Percentiles rank a stretch among this genome's conserved stretches.
phyloP scores from a whole-genome alignment of 805 yeast species.

The Saitoella complicata region DNA sequence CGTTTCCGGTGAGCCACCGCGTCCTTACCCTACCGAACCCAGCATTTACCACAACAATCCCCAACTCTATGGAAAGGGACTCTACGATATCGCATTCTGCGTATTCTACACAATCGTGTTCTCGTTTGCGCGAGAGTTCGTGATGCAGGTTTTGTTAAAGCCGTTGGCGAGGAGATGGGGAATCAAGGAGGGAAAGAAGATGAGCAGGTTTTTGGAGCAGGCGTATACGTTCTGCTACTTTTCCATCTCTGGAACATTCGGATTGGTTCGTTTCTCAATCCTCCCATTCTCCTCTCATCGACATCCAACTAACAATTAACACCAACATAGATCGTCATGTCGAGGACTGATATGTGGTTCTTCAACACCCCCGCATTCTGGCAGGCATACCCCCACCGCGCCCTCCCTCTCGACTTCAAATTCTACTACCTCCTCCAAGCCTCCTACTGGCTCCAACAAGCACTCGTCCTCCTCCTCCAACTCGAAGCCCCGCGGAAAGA shows the following conservation, averaged over 20 bases:
- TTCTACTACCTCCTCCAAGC: constrained; percentile 81
- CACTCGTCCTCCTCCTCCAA: constrained; percentile 63
- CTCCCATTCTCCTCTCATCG: neutral
- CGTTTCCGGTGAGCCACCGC: too few species aligned
- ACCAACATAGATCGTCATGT: constrained; percentile 38
- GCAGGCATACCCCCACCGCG: constrained; percentile 63
- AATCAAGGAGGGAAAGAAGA: constrained; percentile 36
- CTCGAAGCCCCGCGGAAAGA: constrained; percentile 93
- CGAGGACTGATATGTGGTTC: constrained; percentile 68
- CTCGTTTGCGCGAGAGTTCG: constrained; percentile 79
- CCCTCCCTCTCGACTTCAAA: constrained; percentile 56
- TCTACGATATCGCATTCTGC: constrained; percentile 64
- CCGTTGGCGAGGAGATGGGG: constrained; percentile 52
- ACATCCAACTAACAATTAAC: neutral
- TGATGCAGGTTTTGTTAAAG: constrained; percentile 63
- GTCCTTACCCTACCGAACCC: too few species aligned
- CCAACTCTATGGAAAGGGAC: constrained; percentile 72
- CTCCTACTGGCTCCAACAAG: constrained; percentile 95
- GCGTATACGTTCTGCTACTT: constrained; percentile 70
- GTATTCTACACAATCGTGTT: constrained; percentile 68
- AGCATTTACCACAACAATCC: constrained; percentile 11
- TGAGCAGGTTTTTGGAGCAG: constrained; percentile 83
- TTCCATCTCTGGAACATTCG: constrained; percentile 67
- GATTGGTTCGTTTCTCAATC: constrained; percentile 26
- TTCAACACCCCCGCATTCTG: constrained; percentile 77